phyloP scores from a whole-genome alignment of 257 asterid genomes.

The Solanum virginianum region DNA sequence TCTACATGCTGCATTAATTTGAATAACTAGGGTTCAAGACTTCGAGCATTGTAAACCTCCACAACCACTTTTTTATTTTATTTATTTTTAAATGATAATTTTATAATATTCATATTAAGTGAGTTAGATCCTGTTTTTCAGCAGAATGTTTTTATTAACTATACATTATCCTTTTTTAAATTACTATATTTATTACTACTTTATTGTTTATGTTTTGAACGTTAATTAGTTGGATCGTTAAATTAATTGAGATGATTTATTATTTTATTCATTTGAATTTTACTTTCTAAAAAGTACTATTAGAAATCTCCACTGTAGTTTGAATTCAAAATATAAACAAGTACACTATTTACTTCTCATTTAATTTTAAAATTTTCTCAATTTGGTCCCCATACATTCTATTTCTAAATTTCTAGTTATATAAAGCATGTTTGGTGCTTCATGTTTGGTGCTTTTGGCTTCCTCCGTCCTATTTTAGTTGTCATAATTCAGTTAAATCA shows the following conservation, averaged over 20 bases:
- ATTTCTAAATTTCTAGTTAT: neutral
- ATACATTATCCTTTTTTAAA: neutral
- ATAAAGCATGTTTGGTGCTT: neutral
- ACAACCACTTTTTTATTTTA: too few relatives aligned
- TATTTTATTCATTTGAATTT: neutral
- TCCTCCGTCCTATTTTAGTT: too few relatives aligned
- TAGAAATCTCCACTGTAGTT: neutral
- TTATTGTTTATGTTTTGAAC: neutral
- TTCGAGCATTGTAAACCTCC: neutral
- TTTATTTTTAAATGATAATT: neutral
- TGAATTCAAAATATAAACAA: neutral
- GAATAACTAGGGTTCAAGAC: neutral
- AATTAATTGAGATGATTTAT: neutral
- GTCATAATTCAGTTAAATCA: too few relatives aligned
- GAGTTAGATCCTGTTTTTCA: neutral
- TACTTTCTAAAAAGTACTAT: neutral
- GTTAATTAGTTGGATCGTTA: neutral
- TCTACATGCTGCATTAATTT: neutral
- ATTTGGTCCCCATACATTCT: neutral
- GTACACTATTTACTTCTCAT: neutral
- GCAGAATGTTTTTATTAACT: neutral
- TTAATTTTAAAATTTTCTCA: neutral
- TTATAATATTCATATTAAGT: neutral
- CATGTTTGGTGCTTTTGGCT: neutral
- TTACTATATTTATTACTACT: neutral